These are phyloP conservation scores for Globisporangium yorkense DNA, from an alignment of 352 stramenopile species.

Conservation along the genomic window DNA sequence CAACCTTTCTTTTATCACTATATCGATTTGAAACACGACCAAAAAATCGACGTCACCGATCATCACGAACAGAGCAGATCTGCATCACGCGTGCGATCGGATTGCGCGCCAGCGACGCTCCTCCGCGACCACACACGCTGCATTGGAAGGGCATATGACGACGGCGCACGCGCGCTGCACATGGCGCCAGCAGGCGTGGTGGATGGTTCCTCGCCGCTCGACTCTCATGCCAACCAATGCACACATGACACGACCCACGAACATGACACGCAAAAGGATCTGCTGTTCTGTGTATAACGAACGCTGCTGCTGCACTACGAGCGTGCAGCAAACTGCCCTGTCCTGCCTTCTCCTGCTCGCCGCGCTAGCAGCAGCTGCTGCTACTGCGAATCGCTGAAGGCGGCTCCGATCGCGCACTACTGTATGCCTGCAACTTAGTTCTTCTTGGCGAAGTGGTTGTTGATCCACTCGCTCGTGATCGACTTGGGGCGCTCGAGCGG, in stretches of 20 bases:
- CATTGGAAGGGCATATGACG: too few relatives aligned
- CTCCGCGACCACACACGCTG: background rate
- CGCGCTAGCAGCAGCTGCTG: background rate
- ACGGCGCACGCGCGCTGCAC: too few relatives aligned
- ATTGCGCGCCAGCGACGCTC: background rate
- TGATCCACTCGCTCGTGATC: constrained; percentile 98
- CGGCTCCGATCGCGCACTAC: too few relatives aligned
- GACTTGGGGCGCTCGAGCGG: constrained; percentile 98
- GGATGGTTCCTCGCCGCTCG: too few relatives aligned
- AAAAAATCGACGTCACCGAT: too few relatives aligned
- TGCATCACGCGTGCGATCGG: too few relatives aligned
- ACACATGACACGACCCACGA: too few relatives aligned
- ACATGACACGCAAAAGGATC: background rate
- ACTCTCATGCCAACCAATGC: too few relatives aligned
- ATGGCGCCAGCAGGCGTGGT: too few relatives aligned
- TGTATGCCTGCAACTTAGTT: constrained; percentile 31
- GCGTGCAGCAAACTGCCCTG: background rate
- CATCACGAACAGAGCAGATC: too few relatives aligned
- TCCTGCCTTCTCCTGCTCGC: background rate
- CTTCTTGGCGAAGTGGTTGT: constrained; percentile 91
- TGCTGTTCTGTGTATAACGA: constrained; percentile 1
- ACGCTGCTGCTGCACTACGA: background rate
- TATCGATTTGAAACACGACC: too few relatives aligned
- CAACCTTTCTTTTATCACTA: too few relatives aligned
- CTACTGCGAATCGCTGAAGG: background rate